A percentile compares a stretch with the other conserved stretches of the same genome.
These are phyloP conservation scores for Cytospora piceae DNA, from an alignment of 2,329 filamentous ascomycete genomes.

Conservation along the genomic window DNA sequence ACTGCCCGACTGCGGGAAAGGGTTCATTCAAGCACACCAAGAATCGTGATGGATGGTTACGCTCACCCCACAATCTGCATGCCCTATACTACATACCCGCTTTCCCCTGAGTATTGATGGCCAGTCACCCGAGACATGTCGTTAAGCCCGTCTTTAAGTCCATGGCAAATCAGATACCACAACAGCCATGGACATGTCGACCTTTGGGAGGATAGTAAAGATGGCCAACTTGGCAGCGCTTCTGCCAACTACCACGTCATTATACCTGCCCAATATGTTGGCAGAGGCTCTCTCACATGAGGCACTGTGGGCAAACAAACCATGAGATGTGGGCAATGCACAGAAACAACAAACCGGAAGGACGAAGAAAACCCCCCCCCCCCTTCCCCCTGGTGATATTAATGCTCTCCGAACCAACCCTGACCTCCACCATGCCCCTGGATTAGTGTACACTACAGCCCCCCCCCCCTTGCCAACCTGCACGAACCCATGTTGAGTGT, in stretches of 20 bases:
- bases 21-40: background rate
- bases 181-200: background rate
- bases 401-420: background rate
- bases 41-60: constrained; percentile 7
- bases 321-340: background rate
- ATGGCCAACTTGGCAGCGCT: background rate
- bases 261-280: background rate
- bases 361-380: background rate
- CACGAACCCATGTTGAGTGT: constrained; percentile 32
- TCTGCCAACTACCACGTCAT: background rate
- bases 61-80: constrained; percentile 20
- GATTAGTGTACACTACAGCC: constrained; percentile 34
- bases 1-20: background rate
- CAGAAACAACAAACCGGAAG: background rate
- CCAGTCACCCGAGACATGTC: background rate
- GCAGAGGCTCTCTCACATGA: background rate
- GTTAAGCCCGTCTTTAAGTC: background rate
- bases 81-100: constrained; percentile 4
- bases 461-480: constrained; percentile 15
- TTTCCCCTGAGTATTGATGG: background rate
- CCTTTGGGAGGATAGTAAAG: background rate
- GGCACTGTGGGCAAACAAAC: background rate
- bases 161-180: background rate
- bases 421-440: constrained; percentile 38
- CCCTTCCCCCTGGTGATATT: background rate